Evolutionary conservation across 805 yeast species (phyloP).

Genomic region (Myxozyma nipponensis): DNA sequence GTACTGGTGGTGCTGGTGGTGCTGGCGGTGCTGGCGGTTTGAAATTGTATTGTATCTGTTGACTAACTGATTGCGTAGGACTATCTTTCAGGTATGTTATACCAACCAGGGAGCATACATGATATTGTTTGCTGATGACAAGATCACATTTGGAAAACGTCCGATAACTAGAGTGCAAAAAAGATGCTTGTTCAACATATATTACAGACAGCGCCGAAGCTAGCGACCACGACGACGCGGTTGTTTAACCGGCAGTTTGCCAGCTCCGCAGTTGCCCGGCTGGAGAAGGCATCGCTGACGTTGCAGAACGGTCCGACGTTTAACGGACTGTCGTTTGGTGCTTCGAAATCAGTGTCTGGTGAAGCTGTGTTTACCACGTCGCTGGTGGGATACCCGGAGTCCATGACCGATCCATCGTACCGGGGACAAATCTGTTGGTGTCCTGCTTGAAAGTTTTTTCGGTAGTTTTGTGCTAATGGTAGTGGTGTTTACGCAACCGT

Average conservation of each 20-base stretch:
- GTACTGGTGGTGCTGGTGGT: too few relatives aligned
- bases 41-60: too few relatives aligned
- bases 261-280: slow-evolving; percentile 8
- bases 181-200: background rate
- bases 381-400: slow-evolving; percentile 99
- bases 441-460: slow-evolving; percentile 16
- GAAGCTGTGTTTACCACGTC: slow-evolving; percentile 99
- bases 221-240: slow-evolving; percentile 2
- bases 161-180: slow-evolving; percentile 2
- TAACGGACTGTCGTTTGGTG: slow-evolving; percentile 97
- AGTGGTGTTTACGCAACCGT: slow-evolving; percentile 89
- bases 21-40: too few relatives aligned
- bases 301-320: slow-evolving; percentile 37
- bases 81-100: slow-evolving; percentile 23
- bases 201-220: slow-evolving; percentile 8
- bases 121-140: background rate
- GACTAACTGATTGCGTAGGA: slow-evolving; percentile 15
- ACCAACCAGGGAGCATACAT: background rate
- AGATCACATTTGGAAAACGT: slow-evolving; percentile 27
- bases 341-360: slow-evolving; percentile 83
- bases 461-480: background rate
- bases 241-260: slow-evolving; percentile 2
- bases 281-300: slow-evolving; percentile 15
- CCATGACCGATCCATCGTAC: slow-evolving; percentile 96
- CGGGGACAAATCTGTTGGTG: slow-evolving; percentile 74